A percentile compares a stretch with the other conserved stretches of the same genome.
Conservation (phyloP, 2,329 filamentous ascomycete species). For the Lachnellula subtilissima region DNA sequence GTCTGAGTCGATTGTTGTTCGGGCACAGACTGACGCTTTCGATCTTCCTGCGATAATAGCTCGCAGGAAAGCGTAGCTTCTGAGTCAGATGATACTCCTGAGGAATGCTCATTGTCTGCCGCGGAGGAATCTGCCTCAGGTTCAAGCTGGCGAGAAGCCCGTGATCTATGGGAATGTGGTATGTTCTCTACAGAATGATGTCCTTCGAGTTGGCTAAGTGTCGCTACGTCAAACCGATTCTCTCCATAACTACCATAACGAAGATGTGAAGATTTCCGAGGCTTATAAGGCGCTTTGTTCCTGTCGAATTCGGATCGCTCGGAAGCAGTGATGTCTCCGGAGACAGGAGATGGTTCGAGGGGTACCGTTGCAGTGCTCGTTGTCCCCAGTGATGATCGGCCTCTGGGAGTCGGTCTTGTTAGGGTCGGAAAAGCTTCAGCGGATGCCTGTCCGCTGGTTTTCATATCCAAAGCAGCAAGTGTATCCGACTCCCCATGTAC, state of each 20-base stretch:
- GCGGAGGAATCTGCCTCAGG: constrained; percentile 20
- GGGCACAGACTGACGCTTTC: constrained; percentile 2
- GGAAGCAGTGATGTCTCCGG: background rate
- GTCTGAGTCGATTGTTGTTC: background rate
- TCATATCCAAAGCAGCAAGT: constrained; percentile 2
- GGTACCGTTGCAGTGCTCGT: background rate
- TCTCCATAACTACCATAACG: constrained; percentile 28
- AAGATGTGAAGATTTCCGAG: constrained; percentile 31
- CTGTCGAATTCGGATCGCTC: constrained; percentile 2
- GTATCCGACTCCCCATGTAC: constrained; percentile 9
- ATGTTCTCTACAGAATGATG: constrained; percentile 14
- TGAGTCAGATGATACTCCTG: constrained; percentile 27
- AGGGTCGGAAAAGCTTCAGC: constrained; percentile 1
- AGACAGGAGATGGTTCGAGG: constrained; percentile 1
- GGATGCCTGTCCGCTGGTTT: constrained; percentile 4
- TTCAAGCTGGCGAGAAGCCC: constrained; percentile 9
- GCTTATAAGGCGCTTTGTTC: constrained; percentile 28
- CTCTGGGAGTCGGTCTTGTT: constrained; percentile 5
- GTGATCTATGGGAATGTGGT: constrained; percentile 16
- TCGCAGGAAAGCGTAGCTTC: constrained; percentile 25
- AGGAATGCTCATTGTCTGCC: constrained; percentile 29
- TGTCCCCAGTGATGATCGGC: constrained; percentile 1
- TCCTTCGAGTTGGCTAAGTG: constrained; percentile 25
- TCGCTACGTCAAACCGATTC: constrained; percentile 22
- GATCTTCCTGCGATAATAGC: constrained; percentile 1